Conservation (phyloP, 108 stramenopile genomes). For the Heterococcus sp. region DNA sequence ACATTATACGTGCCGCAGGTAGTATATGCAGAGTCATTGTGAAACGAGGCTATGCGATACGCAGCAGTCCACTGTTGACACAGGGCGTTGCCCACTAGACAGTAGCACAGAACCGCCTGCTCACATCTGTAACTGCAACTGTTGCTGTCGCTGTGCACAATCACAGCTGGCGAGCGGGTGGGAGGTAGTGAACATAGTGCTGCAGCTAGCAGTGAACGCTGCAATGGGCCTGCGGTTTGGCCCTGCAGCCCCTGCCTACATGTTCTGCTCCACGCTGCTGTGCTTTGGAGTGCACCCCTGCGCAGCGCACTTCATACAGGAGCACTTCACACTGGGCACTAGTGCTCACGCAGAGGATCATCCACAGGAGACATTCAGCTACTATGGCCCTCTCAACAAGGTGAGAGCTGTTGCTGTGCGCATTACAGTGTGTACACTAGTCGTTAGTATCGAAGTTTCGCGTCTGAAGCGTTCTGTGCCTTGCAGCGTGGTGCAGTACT, state of each 20-base stretch:
- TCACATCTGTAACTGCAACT: not conserved
- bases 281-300: not conserved
- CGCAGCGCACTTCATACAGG: not conserved
- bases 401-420: no score
- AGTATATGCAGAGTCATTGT: no score
- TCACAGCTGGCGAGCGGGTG: not conserved
- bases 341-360: slow-evolving; percentile 27
- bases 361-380: slow-evolving; percentile 3
- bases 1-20: not conserved
- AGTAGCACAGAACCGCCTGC: not conserved
- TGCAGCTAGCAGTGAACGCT: not conserved
- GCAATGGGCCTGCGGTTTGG: not conserved
- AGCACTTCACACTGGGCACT: slow-evolving; percentile 26
- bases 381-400: slow-evolving; percentile 54
- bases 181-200: not conserved
- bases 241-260: not conserved
- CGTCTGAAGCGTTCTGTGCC: no score
- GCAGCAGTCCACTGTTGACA: no score
- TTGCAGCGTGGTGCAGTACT: no score
- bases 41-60: no score
- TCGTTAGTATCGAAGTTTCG: no score
- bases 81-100: no score
- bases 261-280: not conserved
- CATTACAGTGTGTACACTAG: no score
- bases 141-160: not conserved